Conservation (phyloP, 495 filamentous ascomycete species). For the Trichoderma virens region DNA sequence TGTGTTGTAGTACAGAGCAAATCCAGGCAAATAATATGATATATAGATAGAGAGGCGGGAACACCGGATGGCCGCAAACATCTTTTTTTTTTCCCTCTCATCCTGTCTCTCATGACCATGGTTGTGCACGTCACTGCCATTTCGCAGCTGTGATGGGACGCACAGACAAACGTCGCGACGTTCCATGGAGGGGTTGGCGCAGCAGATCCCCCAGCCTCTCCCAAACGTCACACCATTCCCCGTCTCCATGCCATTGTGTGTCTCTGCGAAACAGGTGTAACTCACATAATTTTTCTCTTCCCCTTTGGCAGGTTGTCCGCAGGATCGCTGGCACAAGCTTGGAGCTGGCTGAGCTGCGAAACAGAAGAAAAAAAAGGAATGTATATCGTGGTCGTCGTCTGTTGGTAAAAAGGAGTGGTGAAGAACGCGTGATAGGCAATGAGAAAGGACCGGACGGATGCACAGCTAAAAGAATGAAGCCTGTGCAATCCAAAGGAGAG, state of each 20-base stretch:
- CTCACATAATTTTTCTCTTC: not conserved
- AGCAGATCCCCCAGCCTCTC: conserved; percentile 3
- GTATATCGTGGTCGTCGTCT: conserved; percentile 1
- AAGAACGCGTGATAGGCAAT: not conserved
- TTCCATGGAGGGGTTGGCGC: not conserved
- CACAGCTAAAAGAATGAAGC: conserved; percentile 14
- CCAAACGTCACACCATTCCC: conserved; percentile 2
- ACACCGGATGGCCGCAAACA: not conserved
- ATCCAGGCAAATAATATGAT: not conserved
- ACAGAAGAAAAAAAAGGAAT: not conserved
- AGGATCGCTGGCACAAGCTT: not conserved
- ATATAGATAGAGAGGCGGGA: not conserved
- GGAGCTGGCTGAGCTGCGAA: not conserved
- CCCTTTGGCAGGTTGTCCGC: not conserved
- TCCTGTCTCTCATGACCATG: not conserved
- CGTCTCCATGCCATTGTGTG: not conserved
- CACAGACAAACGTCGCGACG: not conserved
- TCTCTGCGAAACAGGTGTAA: conserved; percentile 2
- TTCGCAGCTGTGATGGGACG: not conserved
- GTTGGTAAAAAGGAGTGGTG: not conserved
- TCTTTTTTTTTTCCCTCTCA: not conserved
- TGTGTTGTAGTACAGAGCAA: not conserved
- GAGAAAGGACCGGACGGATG: conserved; percentile 13
- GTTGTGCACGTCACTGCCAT: not conserved
- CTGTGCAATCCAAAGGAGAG: conserved; percentile 6